These are phyloP conservation scores for Pyricularia sp. DNA, from an alignment of 2,329 filamentous ascomycete species.

Conservation along the genomic window DNA sequence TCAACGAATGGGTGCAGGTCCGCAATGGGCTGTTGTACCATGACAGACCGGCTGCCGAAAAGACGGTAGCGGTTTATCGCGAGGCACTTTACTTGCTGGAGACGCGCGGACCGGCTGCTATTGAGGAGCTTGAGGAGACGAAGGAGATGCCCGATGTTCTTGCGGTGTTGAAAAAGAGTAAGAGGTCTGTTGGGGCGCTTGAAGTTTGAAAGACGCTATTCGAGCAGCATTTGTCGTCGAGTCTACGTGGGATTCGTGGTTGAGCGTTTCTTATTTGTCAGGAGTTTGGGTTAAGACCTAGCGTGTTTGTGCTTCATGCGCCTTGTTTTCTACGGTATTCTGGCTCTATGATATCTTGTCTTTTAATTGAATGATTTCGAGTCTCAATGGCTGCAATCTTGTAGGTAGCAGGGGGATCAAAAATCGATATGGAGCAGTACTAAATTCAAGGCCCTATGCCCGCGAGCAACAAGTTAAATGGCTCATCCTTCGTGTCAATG, in stretches of 20 bases:
- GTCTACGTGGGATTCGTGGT: too few species aligned
- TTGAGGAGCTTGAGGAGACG: neutral
- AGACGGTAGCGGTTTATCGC: neutral
- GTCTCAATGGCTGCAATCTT: too few species aligned
- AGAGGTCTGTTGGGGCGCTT: neutral
- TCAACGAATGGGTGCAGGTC: neutral
- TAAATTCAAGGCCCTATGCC: too few species aligned
- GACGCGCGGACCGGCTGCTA: neutral
- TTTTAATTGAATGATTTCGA: too few species aligned
- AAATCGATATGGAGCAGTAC: too few species aligned
- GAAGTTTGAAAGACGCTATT: neutral
- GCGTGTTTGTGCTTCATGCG: too few species aligned
- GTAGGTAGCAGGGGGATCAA: too few species aligned
- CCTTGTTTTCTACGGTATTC: too few species aligned
- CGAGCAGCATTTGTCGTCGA: neutral
- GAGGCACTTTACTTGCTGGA: neutral
- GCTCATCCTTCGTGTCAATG: too few species aligned
- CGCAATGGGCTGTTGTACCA: neutral
- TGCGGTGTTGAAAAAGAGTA: neutral
- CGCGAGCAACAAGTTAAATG: too few species aligned
- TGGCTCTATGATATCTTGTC: neutral
- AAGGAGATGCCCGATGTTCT: neutral
- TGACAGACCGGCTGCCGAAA: neutral
- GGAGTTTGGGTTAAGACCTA: too few species aligned
- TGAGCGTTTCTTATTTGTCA: too few species aligned